Evolutionary conservation across 345 rosid species (phyloP).

Genomic region (Linum trigynum): DNA sequence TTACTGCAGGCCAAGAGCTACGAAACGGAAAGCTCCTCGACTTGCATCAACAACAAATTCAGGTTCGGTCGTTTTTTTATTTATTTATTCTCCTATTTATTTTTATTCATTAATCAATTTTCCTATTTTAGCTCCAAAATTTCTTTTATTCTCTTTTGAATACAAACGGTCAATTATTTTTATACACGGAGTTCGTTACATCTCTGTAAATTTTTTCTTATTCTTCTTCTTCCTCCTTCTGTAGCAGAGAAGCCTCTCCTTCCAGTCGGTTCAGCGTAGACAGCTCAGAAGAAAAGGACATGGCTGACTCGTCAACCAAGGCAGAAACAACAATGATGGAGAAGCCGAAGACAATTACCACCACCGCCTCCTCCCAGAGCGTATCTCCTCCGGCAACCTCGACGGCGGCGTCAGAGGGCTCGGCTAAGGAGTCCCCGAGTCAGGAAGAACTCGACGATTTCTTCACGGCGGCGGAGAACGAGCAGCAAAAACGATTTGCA

Average conservation of each 20-base stretch:
- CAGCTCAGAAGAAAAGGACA: conserved; percentile 15
- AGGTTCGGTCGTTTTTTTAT: conserved; percentile 24
- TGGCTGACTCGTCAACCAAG: too few relatives aligned
- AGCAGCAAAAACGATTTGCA: conserved; percentile 35
- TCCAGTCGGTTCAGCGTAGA: conserved; percentile 22
- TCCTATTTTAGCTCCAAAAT: conserved; percentile 1
- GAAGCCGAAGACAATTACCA: neutral
- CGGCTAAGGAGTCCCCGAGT: conserved; percentile 19
- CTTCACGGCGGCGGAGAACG: conserved; percentile 27
- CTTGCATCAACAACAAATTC: conserved; percentile 32
- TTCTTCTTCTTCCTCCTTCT: neutral
- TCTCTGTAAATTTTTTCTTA: neutral
- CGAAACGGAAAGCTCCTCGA: conserved; percentile 33
- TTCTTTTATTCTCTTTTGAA: neutral
- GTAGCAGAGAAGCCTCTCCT: conserved; percentile 24
- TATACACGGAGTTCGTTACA: neutral
- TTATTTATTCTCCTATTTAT: conserved; percentile 4
- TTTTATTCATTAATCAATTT: conserved; percentile 9
- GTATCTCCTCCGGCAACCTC: conserved; percentile 1
- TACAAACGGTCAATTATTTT: neutral
- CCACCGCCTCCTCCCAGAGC: neutral
- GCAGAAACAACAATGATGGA: too few relatives aligned
- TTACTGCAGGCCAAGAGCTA: conserved; percentile 31
- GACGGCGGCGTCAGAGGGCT: conserved; percentile 4
- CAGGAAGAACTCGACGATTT: conserved; percentile 39